These are phyloP conservation scores for Colletotrichum sp. DNA, from an alignment of 2,329 filamentous ascomycete genomes.

Conservation along the genomic window DNA sequence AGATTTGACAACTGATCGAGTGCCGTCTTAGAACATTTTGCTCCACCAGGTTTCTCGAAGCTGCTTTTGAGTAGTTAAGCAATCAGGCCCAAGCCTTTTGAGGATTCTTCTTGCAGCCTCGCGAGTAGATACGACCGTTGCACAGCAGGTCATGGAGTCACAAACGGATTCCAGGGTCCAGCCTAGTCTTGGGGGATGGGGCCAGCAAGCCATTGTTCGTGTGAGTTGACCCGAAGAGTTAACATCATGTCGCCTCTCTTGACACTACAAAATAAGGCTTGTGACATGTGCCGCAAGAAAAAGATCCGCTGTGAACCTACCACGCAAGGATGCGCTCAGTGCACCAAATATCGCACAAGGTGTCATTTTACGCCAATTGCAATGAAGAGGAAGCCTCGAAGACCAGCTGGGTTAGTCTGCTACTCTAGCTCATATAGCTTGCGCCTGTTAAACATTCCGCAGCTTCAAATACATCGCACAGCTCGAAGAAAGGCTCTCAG, in stretches of 20 bases:
- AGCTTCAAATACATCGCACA: slow-evolving; percentile 24
- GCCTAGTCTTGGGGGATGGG: neutral
- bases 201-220: neutral
- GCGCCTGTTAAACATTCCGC: neutral
- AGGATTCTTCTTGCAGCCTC: neutral
- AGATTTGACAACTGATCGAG: neutral
- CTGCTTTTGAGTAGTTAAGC: neutral
- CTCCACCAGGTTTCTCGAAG: neutral
- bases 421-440: neutral
- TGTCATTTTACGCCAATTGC: slow-evolving; percentile 31
- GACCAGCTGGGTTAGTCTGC: neutral
- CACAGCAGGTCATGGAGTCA: neutral
- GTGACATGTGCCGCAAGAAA: slow-evolving; percentile 32
- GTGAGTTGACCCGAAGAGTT: neutral
- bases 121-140: neutral
- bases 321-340: slow-evolving; percentile 28
- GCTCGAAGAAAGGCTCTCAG: slow-evolving; percentile 22
- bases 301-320: slow-evolving; percentile 32
- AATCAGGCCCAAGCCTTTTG: neutral
- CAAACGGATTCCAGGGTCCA: neutral
- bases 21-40: neutral
- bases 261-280: neutral
- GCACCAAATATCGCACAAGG: slow-evolving; percentile 25
- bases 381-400: neutral
- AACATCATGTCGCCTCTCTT: neutral